Evolutionary conservation across 1,284 basidiomycete genomes (phyloP).

Genomic region (Waitea zeae): DNA sequence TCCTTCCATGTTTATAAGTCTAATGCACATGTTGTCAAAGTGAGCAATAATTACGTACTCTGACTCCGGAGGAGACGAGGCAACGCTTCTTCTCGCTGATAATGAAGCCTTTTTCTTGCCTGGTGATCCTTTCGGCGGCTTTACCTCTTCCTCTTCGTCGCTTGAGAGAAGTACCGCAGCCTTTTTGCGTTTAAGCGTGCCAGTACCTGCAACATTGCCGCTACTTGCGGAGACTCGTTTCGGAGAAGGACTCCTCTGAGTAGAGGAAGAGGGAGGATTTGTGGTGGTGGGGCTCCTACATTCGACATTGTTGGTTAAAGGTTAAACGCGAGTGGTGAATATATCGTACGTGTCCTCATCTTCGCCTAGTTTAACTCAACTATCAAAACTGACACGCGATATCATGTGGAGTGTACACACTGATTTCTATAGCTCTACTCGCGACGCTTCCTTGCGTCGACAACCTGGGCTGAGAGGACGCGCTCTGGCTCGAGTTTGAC

Average conservation of each 20-base stretch:
- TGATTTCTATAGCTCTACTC: conserved; percentile 13
- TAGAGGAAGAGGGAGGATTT: neutral
- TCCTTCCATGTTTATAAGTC: neutral
- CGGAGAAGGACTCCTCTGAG: neutral
- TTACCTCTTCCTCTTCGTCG: conserved; percentile 16
- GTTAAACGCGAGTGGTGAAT: neutral
- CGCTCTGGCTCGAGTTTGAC: too few species aligned
- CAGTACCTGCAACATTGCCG: too few species aligned
- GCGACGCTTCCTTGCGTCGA: conserved; percentile 9
- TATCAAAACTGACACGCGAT: conserved; percentile 3
- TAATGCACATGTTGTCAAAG: neutral
- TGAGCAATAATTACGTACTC: neutral
- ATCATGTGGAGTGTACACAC: conserved; percentile 9
- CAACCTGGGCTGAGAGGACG: too few species aligned
- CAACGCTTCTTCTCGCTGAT: neutral
- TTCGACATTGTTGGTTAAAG: neutral
- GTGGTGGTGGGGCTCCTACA: neutral
- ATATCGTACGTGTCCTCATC: conserved; percentile 7
- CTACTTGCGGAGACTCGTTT: too few species aligned
- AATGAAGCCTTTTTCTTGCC: conserved; percentile 2
- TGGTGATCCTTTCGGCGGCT: neutral
- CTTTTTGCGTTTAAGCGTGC: conserved; percentile 16
- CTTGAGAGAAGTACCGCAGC: conserved; percentile 12
- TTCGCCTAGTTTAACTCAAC: conserved; percentile 6
- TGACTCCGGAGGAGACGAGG: neutral